Percentiles rank a stretch among this genome's conserved stretches.
These are phyloP conservation scores for Gardenia jasminoides DNA, from an alignment of 257 asterid genomes.

Conservation along the genomic window DNA sequence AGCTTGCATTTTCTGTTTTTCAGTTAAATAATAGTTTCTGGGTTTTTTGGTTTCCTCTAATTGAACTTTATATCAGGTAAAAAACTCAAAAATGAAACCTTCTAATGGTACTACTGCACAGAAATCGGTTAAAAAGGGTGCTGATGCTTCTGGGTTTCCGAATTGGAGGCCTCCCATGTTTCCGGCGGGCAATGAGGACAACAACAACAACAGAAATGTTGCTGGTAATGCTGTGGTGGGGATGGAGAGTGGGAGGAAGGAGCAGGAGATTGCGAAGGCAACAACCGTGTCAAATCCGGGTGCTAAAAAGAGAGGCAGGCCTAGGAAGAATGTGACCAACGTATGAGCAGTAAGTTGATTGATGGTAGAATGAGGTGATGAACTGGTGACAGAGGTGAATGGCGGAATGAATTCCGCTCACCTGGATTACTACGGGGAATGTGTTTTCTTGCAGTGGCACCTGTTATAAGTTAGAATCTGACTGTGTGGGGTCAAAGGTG, in stretches of 20 bases:
- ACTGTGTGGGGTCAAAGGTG: too few relatives aligned
- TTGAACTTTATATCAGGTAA: conserved; percentile 14
- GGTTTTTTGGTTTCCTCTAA: background rate
- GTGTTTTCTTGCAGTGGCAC: background rate
- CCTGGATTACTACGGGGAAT: background rate
- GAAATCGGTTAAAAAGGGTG: conserved; percentile 16
- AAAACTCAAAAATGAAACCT: background rate
- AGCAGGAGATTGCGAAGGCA: background rate
- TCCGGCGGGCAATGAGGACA: background rate
- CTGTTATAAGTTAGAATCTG: too few relatives aligned
- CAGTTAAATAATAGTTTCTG: too few relatives aligned
- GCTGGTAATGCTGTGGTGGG: conserved; percentile 5
- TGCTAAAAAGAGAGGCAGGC: conserved; percentile 72
- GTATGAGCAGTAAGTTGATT: background rate
- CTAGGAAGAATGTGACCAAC: conserved; percentile 36
- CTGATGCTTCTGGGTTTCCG: conserved; percentile 42
- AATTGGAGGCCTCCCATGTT: conserved; percentile 86
- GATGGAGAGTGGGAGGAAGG: conserved; percentile 11
- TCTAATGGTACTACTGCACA: conserved; percentile 2
- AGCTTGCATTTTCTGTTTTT: background rate
- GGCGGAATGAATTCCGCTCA: too few relatives aligned
- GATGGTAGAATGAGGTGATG: background rate
- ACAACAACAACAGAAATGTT: background rate
- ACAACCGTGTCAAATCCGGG: conserved; percentile 17
- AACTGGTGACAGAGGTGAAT: background rate